These are phyloP conservation scores for Hymenoscyphus fructigenus DNA, from an alignment of 2,329 filamentous ascomycete genomes.

Conservation along the genomic window DNA sequence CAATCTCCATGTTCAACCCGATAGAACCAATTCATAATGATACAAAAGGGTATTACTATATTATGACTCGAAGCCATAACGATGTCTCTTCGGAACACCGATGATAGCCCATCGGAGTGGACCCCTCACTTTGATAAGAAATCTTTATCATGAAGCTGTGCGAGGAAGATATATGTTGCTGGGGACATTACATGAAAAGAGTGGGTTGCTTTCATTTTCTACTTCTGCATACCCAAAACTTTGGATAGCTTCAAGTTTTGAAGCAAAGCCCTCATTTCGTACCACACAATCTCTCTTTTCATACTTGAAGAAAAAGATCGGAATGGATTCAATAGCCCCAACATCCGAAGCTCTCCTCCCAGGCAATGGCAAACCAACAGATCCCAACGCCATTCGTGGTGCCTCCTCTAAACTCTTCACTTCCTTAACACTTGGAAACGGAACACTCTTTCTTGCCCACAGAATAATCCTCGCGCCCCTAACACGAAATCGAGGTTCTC, in stretches of 20 bases:
- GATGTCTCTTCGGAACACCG: conserved; percentile 1
- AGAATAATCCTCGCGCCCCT: conserved; percentile 55
- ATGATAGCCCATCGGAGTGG: conserved; percentile 1
- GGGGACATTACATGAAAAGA: not conserved
- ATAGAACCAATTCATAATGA: not conserved
- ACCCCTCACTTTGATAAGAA: conserved; percentile 4
- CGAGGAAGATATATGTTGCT: not conserved
- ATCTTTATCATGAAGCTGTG: conserved; percentile 3
- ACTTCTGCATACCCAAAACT: not conserved
- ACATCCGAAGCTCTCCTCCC: conserved; percentile 46
- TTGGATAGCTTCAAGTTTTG: not conserved
- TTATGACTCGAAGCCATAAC: not conserved
- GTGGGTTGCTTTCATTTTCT: not conserved
- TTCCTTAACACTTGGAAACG: conserved; percentile 42
- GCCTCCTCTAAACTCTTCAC: conserved; percentile 39
- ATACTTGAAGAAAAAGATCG: not conserved
- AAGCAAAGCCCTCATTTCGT: not conserved
- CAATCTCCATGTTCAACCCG: not conserved
- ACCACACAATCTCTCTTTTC: no score
- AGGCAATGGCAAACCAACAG: conserved; percentile 52
- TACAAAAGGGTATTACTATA: not conserved
- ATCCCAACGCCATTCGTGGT: conserved; percentile 18
- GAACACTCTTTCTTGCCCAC: conserved; percentile 46
- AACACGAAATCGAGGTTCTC: conserved; percentile 51
- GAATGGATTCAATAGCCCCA: conserved; percentile 29